Percentiles rank a stretch among this genome's conserved stretches.
These are phyloP conservation scores for Pythium coloratum DNA, from an alignment of 352 stramenopile genomes.

Conservation along the genomic window DNA sequence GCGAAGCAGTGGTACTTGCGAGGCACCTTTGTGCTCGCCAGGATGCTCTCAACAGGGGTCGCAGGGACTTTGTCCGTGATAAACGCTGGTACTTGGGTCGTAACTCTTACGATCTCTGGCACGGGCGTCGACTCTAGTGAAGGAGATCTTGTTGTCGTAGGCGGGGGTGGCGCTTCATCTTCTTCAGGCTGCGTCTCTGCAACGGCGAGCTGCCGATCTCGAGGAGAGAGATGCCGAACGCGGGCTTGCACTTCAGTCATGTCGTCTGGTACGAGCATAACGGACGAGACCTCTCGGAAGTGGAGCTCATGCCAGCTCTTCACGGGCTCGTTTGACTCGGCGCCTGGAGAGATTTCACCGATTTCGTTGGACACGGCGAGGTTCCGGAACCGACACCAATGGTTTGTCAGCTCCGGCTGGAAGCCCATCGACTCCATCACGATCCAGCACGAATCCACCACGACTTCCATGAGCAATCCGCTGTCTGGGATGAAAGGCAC, in stretches of 20 bases:
- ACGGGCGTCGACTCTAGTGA: neutral
- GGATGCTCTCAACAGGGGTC: conserved; percentile 39
- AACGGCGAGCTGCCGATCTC: neutral
- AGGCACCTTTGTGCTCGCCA: conserved; percentile 34
- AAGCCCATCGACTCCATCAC: conserved; percentile 63
- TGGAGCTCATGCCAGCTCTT: conserved; percentile 41
- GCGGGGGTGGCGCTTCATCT: neutral
- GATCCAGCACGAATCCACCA: conserved; percentile 69
- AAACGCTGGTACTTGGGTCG: conserved; percentile 44
- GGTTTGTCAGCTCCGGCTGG: conserved; percentile 28
- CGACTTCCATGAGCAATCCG: conserved; percentile 58
- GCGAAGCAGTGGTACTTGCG: conserved; percentile 70
- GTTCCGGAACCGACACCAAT: conserved; percentile 81
- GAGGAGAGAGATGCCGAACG: conserved; percentile 1
- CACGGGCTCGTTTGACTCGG: neutral
- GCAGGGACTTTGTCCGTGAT: conserved; percentile 53
- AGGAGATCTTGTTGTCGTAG: neutral
- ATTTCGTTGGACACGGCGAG: conserved; percentile 39
- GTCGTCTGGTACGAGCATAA: conserved; percentile 58
- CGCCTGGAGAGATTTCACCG: conserved; percentile 24
- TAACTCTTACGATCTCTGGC: conserved; percentile 4
- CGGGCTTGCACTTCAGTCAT: conserved; percentile 49
- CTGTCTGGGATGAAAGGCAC: conserved; percentile 32
- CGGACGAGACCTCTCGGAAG: conserved; percentile 69
- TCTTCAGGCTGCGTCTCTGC: conserved; percentile 10